Percentiles rank a stretch among this genome's conserved stretches.
Conservation (phyloP, 345 rosid species). For the Camelina sativa region DNA sequence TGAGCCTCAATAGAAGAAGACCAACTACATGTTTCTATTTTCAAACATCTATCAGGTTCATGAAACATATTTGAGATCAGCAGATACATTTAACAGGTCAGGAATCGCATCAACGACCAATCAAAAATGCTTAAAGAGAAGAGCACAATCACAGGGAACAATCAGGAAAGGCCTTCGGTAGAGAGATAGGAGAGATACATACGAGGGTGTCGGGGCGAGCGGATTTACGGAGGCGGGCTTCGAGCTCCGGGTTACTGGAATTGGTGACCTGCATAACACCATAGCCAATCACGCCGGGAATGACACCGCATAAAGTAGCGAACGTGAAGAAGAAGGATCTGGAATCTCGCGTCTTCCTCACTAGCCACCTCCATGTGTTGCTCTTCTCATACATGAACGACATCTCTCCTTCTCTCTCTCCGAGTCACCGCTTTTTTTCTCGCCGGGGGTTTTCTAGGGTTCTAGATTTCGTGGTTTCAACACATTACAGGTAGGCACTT, state of each 20-base stretch:
- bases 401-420: constrained; percentile 45
- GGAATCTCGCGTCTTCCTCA: constrained; percentile 76
- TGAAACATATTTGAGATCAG: background rate
- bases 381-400: constrained; percentile 74
- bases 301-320: constrained; percentile 88
- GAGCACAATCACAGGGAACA: background rate
- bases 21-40: background rate
- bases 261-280: constrained; percentile 88
- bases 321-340: constrained; percentile 87
- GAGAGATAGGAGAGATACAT: constrained; percentile 21
- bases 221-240: constrained; percentile 74
- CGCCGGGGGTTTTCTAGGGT: constrained; percentile 43
- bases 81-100: background rate
- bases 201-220: constrained; percentile 86
- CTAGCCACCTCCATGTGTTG: constrained; percentile 79
- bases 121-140: background rate
- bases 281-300: constrained; percentile 88
- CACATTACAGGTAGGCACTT: background rate
- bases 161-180: background rate
- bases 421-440: constrained; percentile 14
- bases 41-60: background rate
- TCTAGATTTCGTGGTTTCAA: constrained; percentile 19
- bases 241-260: constrained; percentile 75
- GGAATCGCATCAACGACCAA: constrained; percentile 22
- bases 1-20: constrained; percentile 13